phyloP scores from a whole-genome alignment of 1,284 basidiomycete genomes.

The Golubevia sp. region DNA sequence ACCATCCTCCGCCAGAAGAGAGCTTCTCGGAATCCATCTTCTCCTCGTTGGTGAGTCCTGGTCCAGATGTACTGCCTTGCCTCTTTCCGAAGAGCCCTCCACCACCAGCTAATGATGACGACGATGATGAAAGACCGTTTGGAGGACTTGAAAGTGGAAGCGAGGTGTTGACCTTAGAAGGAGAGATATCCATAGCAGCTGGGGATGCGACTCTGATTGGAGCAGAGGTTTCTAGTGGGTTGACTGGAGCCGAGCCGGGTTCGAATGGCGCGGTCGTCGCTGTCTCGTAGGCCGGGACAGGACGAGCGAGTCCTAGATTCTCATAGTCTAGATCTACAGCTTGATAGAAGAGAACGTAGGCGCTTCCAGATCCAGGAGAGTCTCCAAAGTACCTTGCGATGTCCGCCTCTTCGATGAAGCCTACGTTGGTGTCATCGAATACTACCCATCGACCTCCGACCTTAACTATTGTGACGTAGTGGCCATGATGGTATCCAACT shows the following conservation, averaged over 20 bases:
- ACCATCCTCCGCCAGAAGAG: constrained; percentile 21
- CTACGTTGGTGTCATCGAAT: constrained; percentile 54
- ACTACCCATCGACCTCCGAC: constrained; percentile 50
- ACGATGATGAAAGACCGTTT: not conserved
- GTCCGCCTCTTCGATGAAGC: constrained; percentile 48
- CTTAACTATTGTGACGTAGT: constrained; percentile 57
- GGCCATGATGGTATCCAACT: constrained; percentile 51
- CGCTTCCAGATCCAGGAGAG: constrained; percentile 49
- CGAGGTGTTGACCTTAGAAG: not conserved
- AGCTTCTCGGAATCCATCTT: not conserved
- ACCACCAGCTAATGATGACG: not conserved
- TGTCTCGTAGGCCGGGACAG: not conserved
- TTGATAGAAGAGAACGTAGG: constrained; percentile 59
- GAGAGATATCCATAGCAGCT: not conserved
- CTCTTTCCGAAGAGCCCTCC: not conserved
- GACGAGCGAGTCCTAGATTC: constrained; percentile 11
- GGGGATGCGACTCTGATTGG: not conserved
- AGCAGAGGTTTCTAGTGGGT: not conserved
- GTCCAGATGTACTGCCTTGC: not conserved
- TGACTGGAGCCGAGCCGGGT: not conserved
- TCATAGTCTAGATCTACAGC: constrained; percentile 38
- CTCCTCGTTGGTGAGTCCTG: not conserved
- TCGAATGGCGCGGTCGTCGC: not conserved
- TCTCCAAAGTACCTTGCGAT: constrained; percentile 55
- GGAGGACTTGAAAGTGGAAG: not conserved